These are phyloP conservation scores for Geotrichum histeridarum DNA, from an alignment of 1,139 yeast species.

Conservation along the genomic window DNA sequence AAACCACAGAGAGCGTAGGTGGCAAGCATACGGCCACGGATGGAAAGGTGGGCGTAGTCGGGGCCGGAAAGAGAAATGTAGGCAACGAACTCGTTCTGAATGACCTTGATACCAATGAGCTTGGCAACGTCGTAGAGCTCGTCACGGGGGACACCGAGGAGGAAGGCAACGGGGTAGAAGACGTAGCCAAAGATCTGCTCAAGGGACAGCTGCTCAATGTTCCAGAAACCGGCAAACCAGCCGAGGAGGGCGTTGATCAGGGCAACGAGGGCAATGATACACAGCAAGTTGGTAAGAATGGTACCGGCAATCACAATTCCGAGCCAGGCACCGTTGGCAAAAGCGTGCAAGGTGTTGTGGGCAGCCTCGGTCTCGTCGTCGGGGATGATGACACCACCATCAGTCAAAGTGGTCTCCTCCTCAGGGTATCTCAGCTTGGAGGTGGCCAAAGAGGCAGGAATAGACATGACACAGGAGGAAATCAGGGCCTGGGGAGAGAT, in stretches of 20 bases:
- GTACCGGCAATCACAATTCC: slow-evolving; percentile 59
- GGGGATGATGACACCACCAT: slow-evolving; percentile 48
- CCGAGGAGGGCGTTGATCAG: slow-evolving; percentile 54
- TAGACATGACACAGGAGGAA: slow-evolving; percentile 66
- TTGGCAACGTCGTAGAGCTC: slow-evolving; percentile 51
- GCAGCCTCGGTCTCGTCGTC: slow-evolving; percentile 45
- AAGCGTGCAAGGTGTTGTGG: slow-evolving; percentile 58
- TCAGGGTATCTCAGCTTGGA: slow-evolving; percentile 62
- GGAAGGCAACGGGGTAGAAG: slow-evolving; percentile 57
- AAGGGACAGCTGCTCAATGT: slow-evolving; percentile 43
- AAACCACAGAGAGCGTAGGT: slow-evolving; percentile 65
- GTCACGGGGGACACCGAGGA: slow-evolving; percentile 55
- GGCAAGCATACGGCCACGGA: slow-evolving; percentile 54
- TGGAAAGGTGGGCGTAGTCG: slow-evolving; percentile 48
- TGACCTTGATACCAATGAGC: slow-evolving; percentile 55
- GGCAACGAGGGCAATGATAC: slow-evolving; percentile 60
- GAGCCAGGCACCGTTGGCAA: slow-evolving; percentile 57
- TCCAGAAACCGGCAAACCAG: slow-evolving; percentile 64
- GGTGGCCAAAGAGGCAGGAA: slow-evolving; percentile 61
- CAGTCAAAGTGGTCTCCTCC: slow-evolving; percentile 52
- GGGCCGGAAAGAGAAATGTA: slow-evolving; percentile 43
- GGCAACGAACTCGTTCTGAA: slow-evolving; percentile 63
- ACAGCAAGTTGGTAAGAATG: slow-evolving; percentile 56
- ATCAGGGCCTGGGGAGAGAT: slow-evolving; percentile 60
- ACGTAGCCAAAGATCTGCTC: slow-evolving; percentile 57